Evolutionary conservation across 1,284 basidiomycete genomes (phyloP).

Genomic region (Tilletia caries): DNA sequence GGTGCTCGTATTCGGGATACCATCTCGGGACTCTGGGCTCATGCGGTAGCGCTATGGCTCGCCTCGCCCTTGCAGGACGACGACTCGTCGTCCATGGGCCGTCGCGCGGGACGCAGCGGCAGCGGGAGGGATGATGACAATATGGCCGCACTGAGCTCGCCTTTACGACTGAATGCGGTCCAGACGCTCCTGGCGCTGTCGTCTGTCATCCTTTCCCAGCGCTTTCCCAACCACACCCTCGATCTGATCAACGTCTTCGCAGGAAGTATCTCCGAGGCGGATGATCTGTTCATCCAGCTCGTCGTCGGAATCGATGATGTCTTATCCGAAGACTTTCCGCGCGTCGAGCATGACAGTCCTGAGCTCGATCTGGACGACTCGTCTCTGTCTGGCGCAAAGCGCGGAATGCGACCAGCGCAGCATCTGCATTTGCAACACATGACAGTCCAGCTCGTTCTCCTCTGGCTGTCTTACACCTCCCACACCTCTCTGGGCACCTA

Average conservation of each 20-base stretch:
- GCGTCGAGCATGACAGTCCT: background rate
- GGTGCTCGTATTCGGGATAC: background rate
- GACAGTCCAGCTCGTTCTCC: conserved; percentile 2
- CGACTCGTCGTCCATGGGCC: background rate
- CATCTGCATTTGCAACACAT: conserved; percentile 5
- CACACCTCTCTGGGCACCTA: conserved; percentile 7
- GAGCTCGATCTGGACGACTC: background rate
- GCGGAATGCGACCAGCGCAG: background rate
- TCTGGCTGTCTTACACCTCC: conserved; percentile 8
- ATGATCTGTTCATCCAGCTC: conserved; percentile 12
- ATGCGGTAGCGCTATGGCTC: background rate
- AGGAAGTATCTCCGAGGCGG: conserved; percentile 9
- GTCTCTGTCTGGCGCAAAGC: background rate
- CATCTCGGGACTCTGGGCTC: background rate
- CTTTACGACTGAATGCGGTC: background rate
- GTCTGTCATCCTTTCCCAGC: background rate
- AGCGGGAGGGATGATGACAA: background rate
- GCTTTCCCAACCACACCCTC: conserved; percentile 1
- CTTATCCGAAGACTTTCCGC: conserved; percentile 4
- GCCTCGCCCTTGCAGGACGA: background rate
- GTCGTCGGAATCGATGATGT: conserved; percentile 12
- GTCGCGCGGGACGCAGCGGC: background rate
- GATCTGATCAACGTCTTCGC: conserved; percentile 9
- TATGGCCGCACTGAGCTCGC: background rate
- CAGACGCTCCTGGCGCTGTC: background rate